phyloP scores from a whole-genome alignment of 2,329 filamentous ascomycete species.

The Fusarium chaquense region DNA sequence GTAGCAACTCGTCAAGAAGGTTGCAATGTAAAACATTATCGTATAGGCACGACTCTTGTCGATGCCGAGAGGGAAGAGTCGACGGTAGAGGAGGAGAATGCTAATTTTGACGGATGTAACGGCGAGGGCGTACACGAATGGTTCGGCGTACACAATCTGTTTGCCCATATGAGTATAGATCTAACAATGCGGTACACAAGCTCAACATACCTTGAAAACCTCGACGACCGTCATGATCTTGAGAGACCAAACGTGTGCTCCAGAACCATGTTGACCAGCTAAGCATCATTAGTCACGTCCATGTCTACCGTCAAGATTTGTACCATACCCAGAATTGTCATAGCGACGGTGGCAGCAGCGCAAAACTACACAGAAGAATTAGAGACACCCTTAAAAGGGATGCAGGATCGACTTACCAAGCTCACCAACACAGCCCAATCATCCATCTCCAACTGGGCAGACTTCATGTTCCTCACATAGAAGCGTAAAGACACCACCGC shows the following conservation, averaged over 20 bases:
- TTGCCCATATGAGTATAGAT: not conserved
- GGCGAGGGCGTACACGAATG: conserved; percentile 22
- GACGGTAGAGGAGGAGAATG: conserved; percentile 22
- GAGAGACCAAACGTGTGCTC: conserved; percentile 20
- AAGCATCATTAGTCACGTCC: not conserved
- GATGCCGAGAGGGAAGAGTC: conserved; percentile 22
- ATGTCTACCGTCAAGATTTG: rapidly evolving
- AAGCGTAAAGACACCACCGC: conserved; percentile 5
- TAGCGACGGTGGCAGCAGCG: not conserved
- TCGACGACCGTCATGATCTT: conserved; percentile 8
- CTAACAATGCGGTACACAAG: rapidly evolving
- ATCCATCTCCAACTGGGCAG: conserved; percentile 9
- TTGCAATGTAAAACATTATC: conserved; percentile 15
- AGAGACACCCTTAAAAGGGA: rapidly evolving
- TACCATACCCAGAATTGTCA: not conserved
- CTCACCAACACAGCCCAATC: conserved; percentile 21
- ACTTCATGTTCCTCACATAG: conserved; percentile 29
- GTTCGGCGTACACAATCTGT: conserved; percentile 18
- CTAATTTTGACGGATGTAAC: conserved; percentile 25
- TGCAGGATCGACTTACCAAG: not conserved
- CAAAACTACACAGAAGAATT: not conserved
- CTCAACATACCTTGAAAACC: not conserved
- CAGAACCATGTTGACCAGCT: conserved; percentile 11
- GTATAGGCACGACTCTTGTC: conserved; percentile 17
- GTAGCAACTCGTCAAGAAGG: not conserved